Evolutionary conservation across 257 asterid genomes (phyloP).

Genomic region (Solanum tacnaense): DNA sequence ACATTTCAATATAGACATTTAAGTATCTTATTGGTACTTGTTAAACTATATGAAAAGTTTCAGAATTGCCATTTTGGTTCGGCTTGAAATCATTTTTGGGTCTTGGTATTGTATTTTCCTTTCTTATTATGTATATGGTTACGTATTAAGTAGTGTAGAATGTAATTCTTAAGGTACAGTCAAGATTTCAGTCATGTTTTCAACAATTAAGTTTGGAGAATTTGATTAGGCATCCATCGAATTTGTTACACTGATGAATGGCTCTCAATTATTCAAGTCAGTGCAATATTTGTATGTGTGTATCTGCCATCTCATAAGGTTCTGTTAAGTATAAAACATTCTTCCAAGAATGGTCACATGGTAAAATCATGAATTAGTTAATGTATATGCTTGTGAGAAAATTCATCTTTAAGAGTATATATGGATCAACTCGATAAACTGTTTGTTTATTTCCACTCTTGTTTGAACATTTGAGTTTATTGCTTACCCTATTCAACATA

Average conservation of each 20-base stretch:
- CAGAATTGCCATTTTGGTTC: not conserved
- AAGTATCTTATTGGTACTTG: not conserved
- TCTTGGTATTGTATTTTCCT: conserved; percentile 45
- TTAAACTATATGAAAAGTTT: too few relatives aligned
- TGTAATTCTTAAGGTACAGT: conserved; percentile 19
- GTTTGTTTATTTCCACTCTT: too few relatives aligned
- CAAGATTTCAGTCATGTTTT: conserved; percentile 34
- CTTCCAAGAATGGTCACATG: too few relatives aligned
- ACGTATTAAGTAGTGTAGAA: conserved; percentile 38
- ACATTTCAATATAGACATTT: not conserved
- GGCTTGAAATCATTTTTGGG: conserved; percentile 29
- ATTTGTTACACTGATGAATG: conserved; percentile 54
- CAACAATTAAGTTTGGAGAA: conserved; percentile 24
- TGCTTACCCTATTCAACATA: too few relatives aligned
- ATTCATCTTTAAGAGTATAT: too few relatives aligned
- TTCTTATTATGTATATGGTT: conserved; percentile 46
- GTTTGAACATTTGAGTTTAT: too few relatives aligned
- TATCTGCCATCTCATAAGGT: too few relatives aligned
- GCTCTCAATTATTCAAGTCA: conserved; percentile 38
- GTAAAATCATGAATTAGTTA: too few relatives aligned
- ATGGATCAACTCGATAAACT: too few relatives aligned
- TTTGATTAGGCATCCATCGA: conserved; percentile 43
- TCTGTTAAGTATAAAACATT: too few relatives aligned
- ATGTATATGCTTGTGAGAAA: too few relatives aligned
- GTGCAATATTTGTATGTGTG: too few relatives aligned